Evolutionary conservation across 176 grass and related monocot genomes (phyloP), one percentile per base, ranked within the genome.

Genomic region (Tillandsia fasciculata): DNA sequence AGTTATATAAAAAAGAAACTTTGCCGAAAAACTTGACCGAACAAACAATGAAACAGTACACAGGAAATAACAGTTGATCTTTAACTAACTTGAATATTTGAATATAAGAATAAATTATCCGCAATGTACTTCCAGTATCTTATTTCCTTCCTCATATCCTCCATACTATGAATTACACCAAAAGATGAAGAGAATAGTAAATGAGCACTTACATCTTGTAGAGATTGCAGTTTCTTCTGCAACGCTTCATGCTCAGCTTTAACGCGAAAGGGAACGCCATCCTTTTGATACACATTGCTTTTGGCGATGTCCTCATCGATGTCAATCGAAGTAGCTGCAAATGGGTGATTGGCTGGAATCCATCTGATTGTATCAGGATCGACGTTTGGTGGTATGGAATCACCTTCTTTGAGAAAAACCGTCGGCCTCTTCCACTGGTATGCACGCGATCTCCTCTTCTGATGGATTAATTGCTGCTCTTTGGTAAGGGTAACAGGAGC

Each of bases 191-290:
- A 79, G 22, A 52, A 67, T 20, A 0, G 22, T 66, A 72, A 51
- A 54, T 26, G 78, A 70, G 13, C n/a, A 80, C 86, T 83, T 84
- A 92, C 89, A 28, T 64, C 57, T 26, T 85, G 71, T 26, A 88
- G 77, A 71, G 82, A 77, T 64, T 93, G 56, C 48, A 88, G 50
- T 68, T 82, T 99, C 76, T 72, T 83, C 50, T 87, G 74, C 84
- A 97, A 71, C 65, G 87, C 89, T 85, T 99, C 89, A 77, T 99
- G 89, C 65, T 99, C 94, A 72, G 94, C 89, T 90, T 87, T 90
- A 63, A 99, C 70, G 66, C 82, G 84, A 59, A 88, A 99, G 11
- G 94, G 87, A 18, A 99, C 74, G 0, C 94, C 94, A 67, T 90
- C 84, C 64, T 89, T 92, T 76, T 99, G 87, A 81, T 85, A 99